These are phyloP conservation scores for Cudoniella acicularis DNA, from an alignment of 495 filamentous ascomycete species.

Conservation along the genomic window DNA sequence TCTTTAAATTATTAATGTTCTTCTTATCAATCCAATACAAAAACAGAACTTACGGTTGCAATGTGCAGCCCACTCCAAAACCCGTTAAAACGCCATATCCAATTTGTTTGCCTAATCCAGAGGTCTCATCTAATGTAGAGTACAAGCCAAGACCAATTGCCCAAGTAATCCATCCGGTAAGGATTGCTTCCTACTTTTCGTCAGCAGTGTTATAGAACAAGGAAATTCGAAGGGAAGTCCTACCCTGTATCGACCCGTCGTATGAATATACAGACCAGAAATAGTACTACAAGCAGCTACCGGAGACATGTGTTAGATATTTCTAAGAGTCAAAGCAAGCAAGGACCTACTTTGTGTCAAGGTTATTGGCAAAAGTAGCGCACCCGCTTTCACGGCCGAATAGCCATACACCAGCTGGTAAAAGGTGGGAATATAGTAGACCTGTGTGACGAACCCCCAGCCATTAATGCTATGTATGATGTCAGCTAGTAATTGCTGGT, in stretches of 20 bases:
- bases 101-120: slow-evolving; percentile 49
- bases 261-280: slow-evolving; percentile 49
- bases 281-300: slow-evolving; percentile 44
- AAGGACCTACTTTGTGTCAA: slow-evolving; percentile 42
- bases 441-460: slow-evolving; percentile 52
- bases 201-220: neutral
- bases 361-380: slow-evolving; percentile 50
- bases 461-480: slow-evolving; percentile 35
- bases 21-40: too few relatives aligned
- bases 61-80: slow-evolving; percentile 48
- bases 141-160: slow-evolving; percentile 49
- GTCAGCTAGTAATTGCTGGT: neutral
- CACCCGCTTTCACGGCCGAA: slow-evolving; percentile 45
- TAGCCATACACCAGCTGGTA: slow-evolving; percentile 53
- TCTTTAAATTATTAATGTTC: too few relatives aligned
- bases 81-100: slow-evolving; percentile 50
- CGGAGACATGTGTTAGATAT: neutral
- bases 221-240: neutral
- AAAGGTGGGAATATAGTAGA: slow-evolving; percentile 54
- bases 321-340: neutral
- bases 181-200: slow-evolving; percentile 37
- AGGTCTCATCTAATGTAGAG: slow-evolving; percentile 46
- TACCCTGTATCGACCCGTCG: slow-evolving; percentile 46
- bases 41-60: slow-evolving; percentile 42
- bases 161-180: slow-evolving; percentile 50